Percentiles rank a stretch among this genome's conserved stretches.
Conservation (phyloP, 148 eudicot species). For the Nyssa sinensis region DNA sequence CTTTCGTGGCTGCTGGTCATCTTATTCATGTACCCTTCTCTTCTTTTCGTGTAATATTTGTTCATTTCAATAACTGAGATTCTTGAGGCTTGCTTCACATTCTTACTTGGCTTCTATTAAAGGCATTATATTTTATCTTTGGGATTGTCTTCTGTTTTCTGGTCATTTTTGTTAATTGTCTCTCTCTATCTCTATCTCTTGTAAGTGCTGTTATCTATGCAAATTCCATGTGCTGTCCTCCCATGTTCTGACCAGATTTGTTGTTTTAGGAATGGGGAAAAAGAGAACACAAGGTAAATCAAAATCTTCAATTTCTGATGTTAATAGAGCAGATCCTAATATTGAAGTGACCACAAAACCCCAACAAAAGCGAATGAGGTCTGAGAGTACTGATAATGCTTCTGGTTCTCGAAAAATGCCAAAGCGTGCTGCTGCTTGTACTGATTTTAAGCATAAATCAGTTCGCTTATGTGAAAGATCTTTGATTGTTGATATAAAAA, state of each 20-base stretch:
- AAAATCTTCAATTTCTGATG: neutral
- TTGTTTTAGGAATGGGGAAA: constrained; percentile 14
- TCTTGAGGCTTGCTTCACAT: neutral
- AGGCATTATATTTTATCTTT: neutral
- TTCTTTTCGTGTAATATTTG: neutral
- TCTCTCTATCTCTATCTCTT: neutral
- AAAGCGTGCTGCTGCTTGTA: neutral
- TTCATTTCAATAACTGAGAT: neutral
- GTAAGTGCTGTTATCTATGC: neutral
- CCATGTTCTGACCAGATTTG: neutral
- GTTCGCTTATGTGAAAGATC: neutral
- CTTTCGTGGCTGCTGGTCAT: neutral
- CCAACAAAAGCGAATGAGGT: neutral
- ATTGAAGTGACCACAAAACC: neutral
- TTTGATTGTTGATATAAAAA: neutral
- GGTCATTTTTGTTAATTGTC: neutral
- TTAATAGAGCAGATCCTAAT: neutral
- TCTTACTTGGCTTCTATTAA: neutral
- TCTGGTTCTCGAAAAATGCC: neutral
- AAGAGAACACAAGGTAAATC: constrained; percentile 8
- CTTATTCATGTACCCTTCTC: neutral
- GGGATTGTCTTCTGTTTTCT: neutral
- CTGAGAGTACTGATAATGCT: constrained; percentile 11
- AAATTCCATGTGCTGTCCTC: neutral
- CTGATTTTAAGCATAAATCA: neutral